Percentiles rank a stretch among this genome's conserved stretches.
phyloP scores from a whole-genome alignment of 2,329 filamentous ascomycete genomes.

The Exserohilum turcica region DNA sequence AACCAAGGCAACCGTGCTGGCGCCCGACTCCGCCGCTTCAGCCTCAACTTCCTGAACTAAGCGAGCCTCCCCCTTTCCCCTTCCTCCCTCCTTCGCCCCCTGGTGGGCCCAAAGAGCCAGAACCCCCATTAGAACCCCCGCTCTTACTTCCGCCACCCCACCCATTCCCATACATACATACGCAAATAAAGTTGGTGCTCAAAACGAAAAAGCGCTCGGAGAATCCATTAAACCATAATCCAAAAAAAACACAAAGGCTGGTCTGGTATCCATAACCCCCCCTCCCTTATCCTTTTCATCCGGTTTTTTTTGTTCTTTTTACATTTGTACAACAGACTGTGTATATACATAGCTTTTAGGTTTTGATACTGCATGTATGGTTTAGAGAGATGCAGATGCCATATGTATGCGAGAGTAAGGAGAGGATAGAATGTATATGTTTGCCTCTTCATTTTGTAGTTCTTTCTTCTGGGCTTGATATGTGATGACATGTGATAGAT shows the following conservation, averaged over 20 bases:
- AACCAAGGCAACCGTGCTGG: constrained; percentile 2
- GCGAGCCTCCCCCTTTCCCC: not conserved
- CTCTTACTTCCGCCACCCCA: too few species aligned
- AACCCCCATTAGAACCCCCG: too few species aligned
- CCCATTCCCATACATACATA: too few species aligned
- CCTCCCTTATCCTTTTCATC: too few species aligned
- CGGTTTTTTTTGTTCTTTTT: too few species aligned
- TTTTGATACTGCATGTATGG: not conserved
- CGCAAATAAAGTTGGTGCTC: not conserved
- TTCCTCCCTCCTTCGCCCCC: too few species aligned
- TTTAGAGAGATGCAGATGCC: not conserved
- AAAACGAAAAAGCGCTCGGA: not conserved
- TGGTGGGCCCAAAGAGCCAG: too few species aligned
- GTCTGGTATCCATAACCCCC: too few species aligned
- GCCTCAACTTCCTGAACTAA: constrained; percentile 11
- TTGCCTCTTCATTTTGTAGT: not conserved
- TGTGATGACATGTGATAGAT: too few species aligned
- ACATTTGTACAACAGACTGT: constrained; percentile 3
- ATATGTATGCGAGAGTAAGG: not conserved
- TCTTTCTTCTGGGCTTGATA: not conserved
- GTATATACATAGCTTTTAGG: constrained; percentile 10
- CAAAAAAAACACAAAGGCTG: constrained; percentile 6
- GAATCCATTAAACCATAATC: too few species aligned
- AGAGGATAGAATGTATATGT: constrained; percentile 1
- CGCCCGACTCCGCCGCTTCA: constrained; percentile 3